Base-by-base conservation (phyloP, 1,284 basidiomycete species). In the Pisolithus thermaeus region DNA sequence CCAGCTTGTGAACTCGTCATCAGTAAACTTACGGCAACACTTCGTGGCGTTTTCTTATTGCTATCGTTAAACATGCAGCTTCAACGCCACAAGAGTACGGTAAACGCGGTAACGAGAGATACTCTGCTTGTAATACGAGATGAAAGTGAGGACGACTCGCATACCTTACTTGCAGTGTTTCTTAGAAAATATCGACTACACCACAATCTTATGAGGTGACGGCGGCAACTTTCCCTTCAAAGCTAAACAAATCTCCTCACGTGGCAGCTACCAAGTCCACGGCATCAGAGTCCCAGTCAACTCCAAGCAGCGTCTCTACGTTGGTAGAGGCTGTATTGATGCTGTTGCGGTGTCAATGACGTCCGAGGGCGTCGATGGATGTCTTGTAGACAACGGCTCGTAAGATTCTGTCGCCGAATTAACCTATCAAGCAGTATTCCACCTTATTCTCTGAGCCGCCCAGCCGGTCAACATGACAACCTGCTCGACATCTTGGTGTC, bases 371-470 rank as follows among this genome's bases (percentile, higher is more conserved):
- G 50, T 56, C 57, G 18, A 59, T 28, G 38, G 59, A 54, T 7
- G 18, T 61, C 65, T 67, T 39, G 39, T 36, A 25, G 16, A 20
- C 18, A 1, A 44, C n/a, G 3, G 4, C 22, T 41, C 22, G 18
- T n/a, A n/a, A 39, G 36, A 49, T 7, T 14, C 41, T 32, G 11
- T 3, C 23, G 35, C 54, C 41, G 47, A 41, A 27, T 30, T 23
- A 5, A 23, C 23, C 20, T 4, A 57, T 58, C 58, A 64, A 0
- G 55, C 60, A 11, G 54, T 54, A 51, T 87, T 84, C 65, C 83
- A 85, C 36, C 83, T 75, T 20, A 81, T 69, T 1, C 84, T 84
- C 12, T 78, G 70, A 0, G 78, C 80, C 57, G 75, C 73, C 76
- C 81, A 87, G 37, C 69, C 66, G 1, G 62, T 41, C 28, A 60